Conservation (phyloP, 768 basidiomycete species). For the Ramaria sp. region DNA sequence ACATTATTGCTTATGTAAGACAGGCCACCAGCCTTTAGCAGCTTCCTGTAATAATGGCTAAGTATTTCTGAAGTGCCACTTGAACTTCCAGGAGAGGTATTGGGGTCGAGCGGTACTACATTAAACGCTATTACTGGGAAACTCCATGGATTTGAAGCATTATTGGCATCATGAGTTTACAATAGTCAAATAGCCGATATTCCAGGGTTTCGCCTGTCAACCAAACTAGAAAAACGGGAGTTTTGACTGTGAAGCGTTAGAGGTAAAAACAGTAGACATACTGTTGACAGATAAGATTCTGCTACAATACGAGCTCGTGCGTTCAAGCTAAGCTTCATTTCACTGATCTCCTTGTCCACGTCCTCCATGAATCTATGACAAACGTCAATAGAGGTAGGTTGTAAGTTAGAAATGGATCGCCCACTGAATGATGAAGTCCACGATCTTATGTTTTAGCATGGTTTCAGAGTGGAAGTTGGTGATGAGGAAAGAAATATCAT, state of each 20-base stretch:
- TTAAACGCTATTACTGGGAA: too few species aligned
- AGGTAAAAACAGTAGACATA: conserved; percentile 27
- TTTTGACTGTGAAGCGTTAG: neutral
- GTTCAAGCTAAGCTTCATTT: conserved; percentile 97
- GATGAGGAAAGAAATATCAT: conserved; percentile 97
- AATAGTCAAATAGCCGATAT: neutral
- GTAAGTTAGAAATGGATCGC: conserved; percentile 16
- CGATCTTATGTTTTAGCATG: conserved; percentile 99
- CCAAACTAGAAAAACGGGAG: conserved; percentile 9
- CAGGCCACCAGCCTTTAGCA: too few species aligned
- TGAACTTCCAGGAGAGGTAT: too few species aligned
- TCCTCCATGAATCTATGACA: conserved; percentile 87
- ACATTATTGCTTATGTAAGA: neutral
- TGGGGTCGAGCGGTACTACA: too few species aligned
- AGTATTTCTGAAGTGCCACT: too few species aligned
- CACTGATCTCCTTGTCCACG: conserved; percentile 98
- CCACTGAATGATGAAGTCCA: conserved; percentile 98
- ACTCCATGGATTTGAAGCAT: neutral
- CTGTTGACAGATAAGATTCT: conserved; percentile 89
- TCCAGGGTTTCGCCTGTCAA: neutral
- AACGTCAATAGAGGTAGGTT: conserved; percentile 1
- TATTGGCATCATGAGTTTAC: neutral
- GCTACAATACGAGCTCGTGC: conserved; percentile 95
- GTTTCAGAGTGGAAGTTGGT: conserved; percentile 95
- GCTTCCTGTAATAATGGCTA: too few species aligned